phyloP scores from a whole-genome alignment of 2,329 filamentous ascomycete species.

The Microcyclospora tardicrescens region DNA sequence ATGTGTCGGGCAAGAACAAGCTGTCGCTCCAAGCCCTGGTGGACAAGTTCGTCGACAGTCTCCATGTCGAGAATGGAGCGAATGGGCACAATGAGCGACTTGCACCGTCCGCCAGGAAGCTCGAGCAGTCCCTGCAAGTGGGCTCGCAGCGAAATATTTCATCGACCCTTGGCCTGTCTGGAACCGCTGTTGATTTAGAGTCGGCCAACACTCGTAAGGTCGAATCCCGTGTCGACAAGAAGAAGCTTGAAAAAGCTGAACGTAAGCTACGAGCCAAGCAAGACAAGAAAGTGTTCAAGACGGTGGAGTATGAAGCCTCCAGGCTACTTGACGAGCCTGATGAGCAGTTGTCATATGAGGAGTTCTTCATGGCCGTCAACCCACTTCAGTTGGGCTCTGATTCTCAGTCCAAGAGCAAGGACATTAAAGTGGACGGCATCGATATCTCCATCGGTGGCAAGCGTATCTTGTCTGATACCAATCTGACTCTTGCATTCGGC shows the following conservation, averaged over 20 bases:
- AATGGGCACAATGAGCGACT: constrained; percentile 55
- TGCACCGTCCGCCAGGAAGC: constrained; percentile 64
- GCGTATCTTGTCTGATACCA: constrained; percentile 83
- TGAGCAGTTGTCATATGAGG: constrained; percentile 83
- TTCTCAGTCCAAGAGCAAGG: constrained; percentile 72
- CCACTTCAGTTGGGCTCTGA: constrained; percentile 74
- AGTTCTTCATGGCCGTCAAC: constrained; percentile 99
- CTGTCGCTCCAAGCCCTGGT: constrained; percentile 71
- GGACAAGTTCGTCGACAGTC: constrained; percentile 74
- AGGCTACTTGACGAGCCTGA: constrained; percentile 72
- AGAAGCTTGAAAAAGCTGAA: constrained; percentile 98
- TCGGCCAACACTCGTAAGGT: constrained; percentile 87
- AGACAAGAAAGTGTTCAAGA: constrained; percentile 97
- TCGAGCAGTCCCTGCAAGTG: constrained; percentile 92
- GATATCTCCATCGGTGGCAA: constrained; percentile 84
- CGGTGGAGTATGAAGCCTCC: constrained; percentile 93
- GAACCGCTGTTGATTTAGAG: constrained; percentile 78
- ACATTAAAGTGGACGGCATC: constrained; percentile 94
- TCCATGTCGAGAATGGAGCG: constrained; percentile 54
- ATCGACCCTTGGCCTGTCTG: constrained; percentile 78
- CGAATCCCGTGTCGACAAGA: constrained; percentile 92
- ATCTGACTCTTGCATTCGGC: constrained; percentile 78
- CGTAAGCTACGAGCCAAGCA: constrained; percentile 96
- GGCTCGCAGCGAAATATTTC: constrained; percentile 91
- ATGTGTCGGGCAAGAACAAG: constrained; percentile 58